Percentiles rank a stretch among this genome's conserved stretches.
These are phyloP conservation scores for Venturia asperata DNA, from an alignment of 2,329 filamentous ascomycete species.

Conservation along the genomic window DNA sequence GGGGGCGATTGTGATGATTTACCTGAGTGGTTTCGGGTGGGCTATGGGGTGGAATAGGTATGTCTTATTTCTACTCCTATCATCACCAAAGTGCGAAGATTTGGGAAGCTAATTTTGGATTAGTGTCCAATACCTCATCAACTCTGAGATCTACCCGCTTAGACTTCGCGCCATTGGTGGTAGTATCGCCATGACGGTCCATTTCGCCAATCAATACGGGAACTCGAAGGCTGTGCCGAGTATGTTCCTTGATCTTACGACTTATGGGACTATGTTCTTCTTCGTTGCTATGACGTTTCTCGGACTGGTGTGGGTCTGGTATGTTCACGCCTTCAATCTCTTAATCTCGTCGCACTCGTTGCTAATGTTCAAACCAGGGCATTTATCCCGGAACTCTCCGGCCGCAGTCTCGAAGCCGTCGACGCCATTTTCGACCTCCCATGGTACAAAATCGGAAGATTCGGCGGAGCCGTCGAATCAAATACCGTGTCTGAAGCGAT, in stretches of 20 bases:
- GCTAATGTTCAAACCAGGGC: slow-evolving; percentile 29
- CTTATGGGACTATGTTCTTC: slow-evolving; percentile 68
- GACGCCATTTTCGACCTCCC: slow-evolving; percentile 64
- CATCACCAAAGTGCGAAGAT: background rate
- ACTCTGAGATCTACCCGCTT: slow-evolving; percentile 69
- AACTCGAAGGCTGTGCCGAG: slow-evolving; percentile 67
- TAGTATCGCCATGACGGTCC: slow-evolving; percentile 67
- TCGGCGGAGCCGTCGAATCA: slow-evolving; percentile 25
- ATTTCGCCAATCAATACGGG: slow-evolving; percentile 74
- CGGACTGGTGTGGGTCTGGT: slow-evolving; percentile 63
- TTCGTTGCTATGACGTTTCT: slow-evolving; percentile 62
- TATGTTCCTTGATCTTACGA: slow-evolving; percentile 55
- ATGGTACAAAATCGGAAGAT: slow-evolving; percentile 65
- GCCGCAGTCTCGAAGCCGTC: slow-evolving; percentile 58
- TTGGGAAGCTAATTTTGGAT: slow-evolving; percentile 47
- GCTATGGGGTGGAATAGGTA: slow-evolving; percentile 24
- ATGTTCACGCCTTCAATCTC: background rate
- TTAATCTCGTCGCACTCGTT: background rate
- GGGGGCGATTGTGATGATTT: slow-evolving; percentile 64
- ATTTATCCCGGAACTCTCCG: slow-evolving; percentile 65
- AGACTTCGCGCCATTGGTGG: slow-evolving; percentile 64
- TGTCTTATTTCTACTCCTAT: background rate
- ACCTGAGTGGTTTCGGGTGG: slow-evolving; percentile 35
- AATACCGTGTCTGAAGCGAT: slow-evolving; percentile 1
- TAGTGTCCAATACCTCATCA: slow-evolving; percentile 70